A percentile compares a stretch with the other conserved stretches of the same genome.
These are phyloP conservation scores for Scopulariopsis brevicaulis DNA, from an alignment of 2,329 filamentous ascomycete genomes.

Conservation along the genomic window DNA sequence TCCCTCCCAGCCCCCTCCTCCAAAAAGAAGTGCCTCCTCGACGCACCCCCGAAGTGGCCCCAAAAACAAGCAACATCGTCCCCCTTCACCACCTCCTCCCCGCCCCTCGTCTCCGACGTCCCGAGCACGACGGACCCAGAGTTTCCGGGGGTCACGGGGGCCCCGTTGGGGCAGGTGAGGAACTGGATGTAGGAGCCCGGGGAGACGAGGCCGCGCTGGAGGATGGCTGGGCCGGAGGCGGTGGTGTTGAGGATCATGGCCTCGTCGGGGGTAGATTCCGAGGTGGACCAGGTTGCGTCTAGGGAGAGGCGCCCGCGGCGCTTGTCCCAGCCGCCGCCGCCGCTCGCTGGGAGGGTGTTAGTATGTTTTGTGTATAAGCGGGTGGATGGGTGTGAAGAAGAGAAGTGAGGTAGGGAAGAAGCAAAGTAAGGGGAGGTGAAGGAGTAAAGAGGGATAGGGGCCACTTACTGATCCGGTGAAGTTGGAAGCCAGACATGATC, in stretches of 20 bases:
- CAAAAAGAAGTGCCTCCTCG: constrained; percentile 47
- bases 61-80: constrained; percentile 10
- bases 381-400: constrained; percentile 4
- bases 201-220: constrained; percentile 36
- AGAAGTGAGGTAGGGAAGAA: background rate
- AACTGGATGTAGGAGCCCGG: constrained; percentile 58
- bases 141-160: constrained; percentile 12
- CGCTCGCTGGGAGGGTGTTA: constrained; percentile 42
- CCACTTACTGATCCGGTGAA: constrained; percentile 33
- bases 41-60: constrained; percentile 50
- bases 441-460: background rate
- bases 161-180: constrained; percentile 29
- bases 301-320: constrained; percentile 71
- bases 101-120: background rate
- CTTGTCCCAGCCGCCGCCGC: constrained; percentile 74
- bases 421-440: background rate
- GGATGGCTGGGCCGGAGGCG: constrained; percentile 6
- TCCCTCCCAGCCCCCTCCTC: background rate
- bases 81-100: constrained; percentile 5
- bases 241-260: constrained; percentile 23
- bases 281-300: constrained; percentile 38
- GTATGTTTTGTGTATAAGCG: background rate
- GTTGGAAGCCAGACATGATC: constrained; percentile 17
- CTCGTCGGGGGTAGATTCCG: constrained; percentile 11
- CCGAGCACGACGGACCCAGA: constrained; percentile 6